Percentiles rank a stretch among this genome's conserved stretches.
phyloP scores from a whole-genome alignment of 2,329 filamentous ascomycete species.

The Penicillium sp. region DNA sequence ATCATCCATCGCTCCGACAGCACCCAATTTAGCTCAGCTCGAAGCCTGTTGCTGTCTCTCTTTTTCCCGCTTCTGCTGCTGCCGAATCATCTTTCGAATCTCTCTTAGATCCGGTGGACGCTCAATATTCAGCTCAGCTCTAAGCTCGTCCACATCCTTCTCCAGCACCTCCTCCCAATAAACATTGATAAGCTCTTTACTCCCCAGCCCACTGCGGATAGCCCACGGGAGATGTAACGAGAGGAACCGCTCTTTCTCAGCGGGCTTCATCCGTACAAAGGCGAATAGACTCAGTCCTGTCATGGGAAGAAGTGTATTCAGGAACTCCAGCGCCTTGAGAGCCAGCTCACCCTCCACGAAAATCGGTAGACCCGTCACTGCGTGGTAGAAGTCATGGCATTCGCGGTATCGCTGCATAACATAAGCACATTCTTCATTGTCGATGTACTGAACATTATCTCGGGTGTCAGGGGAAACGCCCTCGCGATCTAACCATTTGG shows the following conservation, averaged over 20 bases:
- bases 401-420: conserved; percentile 98
- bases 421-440: conserved; percentile 93
- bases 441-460: conserved; percentile 78
- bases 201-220: conserved; percentile 71
- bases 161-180: conserved; percentile 97
- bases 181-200: conserved; percentile 84
- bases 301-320: conserved; percentile 93
- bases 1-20: not conserved
- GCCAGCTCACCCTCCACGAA: conserved; percentile 95
- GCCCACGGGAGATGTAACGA: conserved; percentile 77
- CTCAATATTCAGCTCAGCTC: conserved; percentile 76
- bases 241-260: conserved; percentile 65
- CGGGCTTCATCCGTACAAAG: conserved; percentile 60
- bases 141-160: conserved; percentile 73
- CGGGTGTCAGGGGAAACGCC: conserved; percentile 91
- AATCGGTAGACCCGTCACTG: conserved; percentile 83
- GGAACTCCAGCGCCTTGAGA: conserved; percentile 97
- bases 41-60: conserved; percentile 38
- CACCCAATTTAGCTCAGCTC: conserved; percentile 1
- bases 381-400: conserved; percentile 97
- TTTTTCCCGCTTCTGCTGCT: conserved; percentile 65
- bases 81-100: conserved; percentile 68
- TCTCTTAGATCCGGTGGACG: conserved; percentile 80
- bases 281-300: conserved; percentile 82
- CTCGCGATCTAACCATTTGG: conserved; percentile 87